Base-by-base conservation (phyloP, 768 basidiomycete species). In the Auriscalpium orientale region DNA sequence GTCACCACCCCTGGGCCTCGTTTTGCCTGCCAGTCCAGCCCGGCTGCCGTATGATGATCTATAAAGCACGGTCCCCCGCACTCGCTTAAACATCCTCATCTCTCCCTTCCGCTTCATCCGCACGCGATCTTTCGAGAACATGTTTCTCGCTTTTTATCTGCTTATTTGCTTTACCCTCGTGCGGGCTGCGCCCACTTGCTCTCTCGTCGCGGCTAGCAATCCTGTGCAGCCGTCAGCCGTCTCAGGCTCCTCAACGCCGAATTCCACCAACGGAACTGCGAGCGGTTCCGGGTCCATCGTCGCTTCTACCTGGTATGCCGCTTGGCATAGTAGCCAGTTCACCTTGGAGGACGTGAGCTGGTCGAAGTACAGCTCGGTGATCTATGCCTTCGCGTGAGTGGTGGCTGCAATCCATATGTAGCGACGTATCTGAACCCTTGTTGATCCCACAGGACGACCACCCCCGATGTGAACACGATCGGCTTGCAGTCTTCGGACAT, bases 301-400 rank as follows among this genome's bases (percentile, higher is more conserved):
- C 15, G 74, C 83, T 2, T 69, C 77, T 16, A 74, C 79, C 9
- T 89, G 84, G 84, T 88, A 79, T 62, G 81, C 86, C 33, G 81
- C 83, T 46, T 91, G 82, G 82, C 82, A 85, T 64, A 58, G 49
- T 13, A 60, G 68, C 35, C 71, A 70, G 0, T 84, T 82, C 61
- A 71, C 79, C 1, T 72, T 84, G 28, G 70, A 74, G 22, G 72
- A 78, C 44, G 74, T 91, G 61, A 74, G 73, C 56, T 91, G 88
- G 88, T 65, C 66, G 4, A 79, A 78, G 69, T 90, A 89, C 69
- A 88, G 80, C 2, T 75, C 81, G 53, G 67, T 87, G 59, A 80
- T 80, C 11, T 91, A 85, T 68, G 77, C 88, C 3, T 88, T 89
- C 59, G 87, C 83, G 76, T 75, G 61, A 68, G 76, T 66, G 6